Conservation (phyloP, 164 flowering plant species). For the Annona cherimola region DNA sequence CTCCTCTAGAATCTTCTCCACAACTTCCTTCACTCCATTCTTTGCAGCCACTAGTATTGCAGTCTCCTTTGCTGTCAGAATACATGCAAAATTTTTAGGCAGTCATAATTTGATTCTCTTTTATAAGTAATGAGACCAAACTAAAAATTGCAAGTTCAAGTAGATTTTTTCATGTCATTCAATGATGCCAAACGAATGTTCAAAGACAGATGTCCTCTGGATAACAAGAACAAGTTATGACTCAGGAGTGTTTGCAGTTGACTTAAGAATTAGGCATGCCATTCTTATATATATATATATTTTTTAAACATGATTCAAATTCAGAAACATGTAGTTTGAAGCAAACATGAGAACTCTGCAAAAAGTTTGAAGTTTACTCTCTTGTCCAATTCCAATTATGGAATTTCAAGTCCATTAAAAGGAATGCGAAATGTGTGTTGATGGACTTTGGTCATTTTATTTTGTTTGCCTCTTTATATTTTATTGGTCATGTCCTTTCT, state of each 20-base stretch:
- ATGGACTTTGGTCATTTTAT: background rate
- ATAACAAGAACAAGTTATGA: background rate
- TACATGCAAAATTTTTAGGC: background rate
- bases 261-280: no score
- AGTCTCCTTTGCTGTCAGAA: conserved; percentile 16
- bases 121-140: background rate
- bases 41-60: conserved; percentile 38
- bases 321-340: no score
- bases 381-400: no score
- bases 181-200: background rate
- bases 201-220: background rate
- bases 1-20: conserved; percentile 22
- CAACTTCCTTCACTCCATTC: conserved; percentile 35
- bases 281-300: no score
- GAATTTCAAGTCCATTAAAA: no score
- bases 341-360: no score
- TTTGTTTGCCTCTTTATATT: no score
- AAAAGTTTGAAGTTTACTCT: no score
- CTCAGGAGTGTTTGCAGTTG: background rate
- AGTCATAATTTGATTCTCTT: background rate
- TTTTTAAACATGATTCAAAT: no score
- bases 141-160: background rate
- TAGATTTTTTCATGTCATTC: background rate
- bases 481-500: no score
- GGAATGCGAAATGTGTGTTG: no score